These are phyloP conservation scores for Cylindrodendrum hubeiense DNA, from an alignment of 2,329 filamentous ascomycete species.

Conservation along the genomic window DNA sequence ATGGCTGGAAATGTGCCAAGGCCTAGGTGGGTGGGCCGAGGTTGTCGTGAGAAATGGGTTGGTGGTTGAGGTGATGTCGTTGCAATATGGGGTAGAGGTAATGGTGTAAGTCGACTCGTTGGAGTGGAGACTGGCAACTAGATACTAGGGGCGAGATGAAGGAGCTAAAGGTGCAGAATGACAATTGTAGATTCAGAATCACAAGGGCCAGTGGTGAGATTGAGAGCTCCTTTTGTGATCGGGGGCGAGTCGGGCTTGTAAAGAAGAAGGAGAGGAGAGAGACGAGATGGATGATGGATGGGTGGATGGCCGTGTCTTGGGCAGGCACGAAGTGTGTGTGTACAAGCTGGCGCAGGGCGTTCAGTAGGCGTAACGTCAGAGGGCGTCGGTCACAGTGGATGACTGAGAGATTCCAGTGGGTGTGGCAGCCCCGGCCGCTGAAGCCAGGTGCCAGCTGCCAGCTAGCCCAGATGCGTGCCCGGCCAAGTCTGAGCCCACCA, in stretches of 20 bases:
- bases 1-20: conserved; percentile 35
- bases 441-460: background rate
- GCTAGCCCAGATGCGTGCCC: background rate
- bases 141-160: background rate
- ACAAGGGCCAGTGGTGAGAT: background rate
- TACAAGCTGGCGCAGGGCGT: background rate
- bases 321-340: background rate
- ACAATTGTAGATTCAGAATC: background rate
- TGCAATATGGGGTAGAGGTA: background rate
- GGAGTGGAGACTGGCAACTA: background rate
- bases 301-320: conserved; percentile 25
- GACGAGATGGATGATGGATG: conserved; percentile 18
- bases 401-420: background rate
- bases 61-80: background rate
- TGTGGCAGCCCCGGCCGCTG: background rate
- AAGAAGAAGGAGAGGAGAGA: conserved; percentile 18
- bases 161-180: background rate
- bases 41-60: background rate
- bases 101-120: conserved; percentile 15
- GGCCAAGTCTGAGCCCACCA: background rate
- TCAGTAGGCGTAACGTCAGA: background rate
- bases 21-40: background rate
- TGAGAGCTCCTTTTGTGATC: conserved; percentile 15
- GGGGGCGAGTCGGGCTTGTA: conserved; percentile 24
- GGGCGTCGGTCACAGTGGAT: too few species aligned